Conservation (phyloP, 495 filamentous ascomycete genomes). For the Podospora sp. region DNA sequence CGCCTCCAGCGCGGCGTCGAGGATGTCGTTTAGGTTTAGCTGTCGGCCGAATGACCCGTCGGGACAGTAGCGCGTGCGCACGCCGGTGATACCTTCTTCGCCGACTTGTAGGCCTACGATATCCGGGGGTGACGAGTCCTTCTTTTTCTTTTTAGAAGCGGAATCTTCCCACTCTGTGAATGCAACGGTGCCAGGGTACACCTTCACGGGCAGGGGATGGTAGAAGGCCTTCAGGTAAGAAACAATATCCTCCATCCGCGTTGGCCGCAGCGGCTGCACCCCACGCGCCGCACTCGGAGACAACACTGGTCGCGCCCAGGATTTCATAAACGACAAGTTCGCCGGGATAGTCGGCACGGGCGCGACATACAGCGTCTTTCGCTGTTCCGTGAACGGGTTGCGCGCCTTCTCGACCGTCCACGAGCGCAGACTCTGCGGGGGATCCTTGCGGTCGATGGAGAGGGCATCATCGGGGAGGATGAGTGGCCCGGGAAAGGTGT, state of each 20-base stretch:
- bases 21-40: slow-evolving; percentile 64
- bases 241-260: slow-evolving; percentile 41
- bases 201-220: slow-evolving; percentile 57
- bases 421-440: slow-evolving; percentile 59
- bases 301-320: slow-evolving; percentile 39
- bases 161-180: slow-evolving; percentile 52
- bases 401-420: slow-evolving; percentile 55
- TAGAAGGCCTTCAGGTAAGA: slow-evolving; percentile 65
- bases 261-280: slow-evolving; percentile 17
- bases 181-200: slow-evolving; percentile 35
- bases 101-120: slow-evolving; percentile 50
- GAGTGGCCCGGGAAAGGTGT: slow-evolving; percentile 61
- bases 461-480: slow-evolving; percentile 65
- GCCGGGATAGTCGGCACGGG: slow-evolving; percentile 43
- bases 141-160: neutral
- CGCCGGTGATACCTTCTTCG: slow-evolving; percentile 44
- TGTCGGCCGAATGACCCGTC: slow-evolving; percentile 54
- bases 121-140: neutral
- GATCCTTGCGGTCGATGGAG: slow-evolving; percentile 53
- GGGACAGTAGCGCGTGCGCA: slow-evolving; percentile 55
- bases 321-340: slow-evolving; percentile 37
- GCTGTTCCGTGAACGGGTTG: slow-evolving; percentile 52
- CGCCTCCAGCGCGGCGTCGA: slow-evolving; percentile 59
- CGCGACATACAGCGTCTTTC: slow-evolving; percentile 59
- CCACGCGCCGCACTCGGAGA: neutral